Conservation (phyloP, 106 monocot species). For the Ottelia alismoides region DNA sequence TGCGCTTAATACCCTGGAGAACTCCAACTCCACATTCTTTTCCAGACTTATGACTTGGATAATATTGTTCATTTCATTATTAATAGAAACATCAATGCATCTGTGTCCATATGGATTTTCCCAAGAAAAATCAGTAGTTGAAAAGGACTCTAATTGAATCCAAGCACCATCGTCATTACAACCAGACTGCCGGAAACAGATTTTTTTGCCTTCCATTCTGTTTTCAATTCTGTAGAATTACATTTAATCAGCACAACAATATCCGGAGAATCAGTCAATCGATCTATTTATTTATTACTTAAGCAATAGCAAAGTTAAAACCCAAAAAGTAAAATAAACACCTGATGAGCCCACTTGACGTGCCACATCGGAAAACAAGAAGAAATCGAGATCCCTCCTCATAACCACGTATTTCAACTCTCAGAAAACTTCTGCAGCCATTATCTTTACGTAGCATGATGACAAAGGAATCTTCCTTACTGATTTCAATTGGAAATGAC, state of each 20-base stretch:
- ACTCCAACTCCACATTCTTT: constrained; percentile 37
- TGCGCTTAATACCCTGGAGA: constrained; percentile 24
- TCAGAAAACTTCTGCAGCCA: constrained; percentile 57
- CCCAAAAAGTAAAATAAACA: constrained; percentile 10
- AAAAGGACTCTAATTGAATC: constrained; percentile 51
- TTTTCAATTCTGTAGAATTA: constrained; percentile 64
- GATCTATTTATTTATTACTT: background rate
- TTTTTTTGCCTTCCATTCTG: constrained; percentile 25
- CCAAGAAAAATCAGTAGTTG: constrained; percentile 71
- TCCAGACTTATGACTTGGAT: constrained; percentile 28
- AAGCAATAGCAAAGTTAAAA: background rate
- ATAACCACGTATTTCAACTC: constrained; percentile 85
- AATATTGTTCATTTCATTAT: constrained; percentile 14
- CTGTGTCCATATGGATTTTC: constrained; percentile 65
- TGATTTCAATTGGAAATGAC: constrained; percentile 80
- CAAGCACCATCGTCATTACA: constrained; percentile 48
- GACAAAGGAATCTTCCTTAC: constrained; percentile 64
- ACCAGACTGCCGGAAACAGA: constrained; percentile 55
- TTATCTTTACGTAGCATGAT: constrained; percentile 46
- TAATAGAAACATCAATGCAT: constrained; percentile 43
- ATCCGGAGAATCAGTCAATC: too few species aligned
- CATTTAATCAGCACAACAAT: too few species aligned
- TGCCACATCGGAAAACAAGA: constrained; percentile 58
- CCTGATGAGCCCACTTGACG: constrained; percentile 71
- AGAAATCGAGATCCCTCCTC: constrained; percentile 93